Evolutionary conservation across 1,139 yeast genomes (phyloP), one percentile per base, ranked within the genome.

Genomic region (Kazachstania sp.): DNA sequence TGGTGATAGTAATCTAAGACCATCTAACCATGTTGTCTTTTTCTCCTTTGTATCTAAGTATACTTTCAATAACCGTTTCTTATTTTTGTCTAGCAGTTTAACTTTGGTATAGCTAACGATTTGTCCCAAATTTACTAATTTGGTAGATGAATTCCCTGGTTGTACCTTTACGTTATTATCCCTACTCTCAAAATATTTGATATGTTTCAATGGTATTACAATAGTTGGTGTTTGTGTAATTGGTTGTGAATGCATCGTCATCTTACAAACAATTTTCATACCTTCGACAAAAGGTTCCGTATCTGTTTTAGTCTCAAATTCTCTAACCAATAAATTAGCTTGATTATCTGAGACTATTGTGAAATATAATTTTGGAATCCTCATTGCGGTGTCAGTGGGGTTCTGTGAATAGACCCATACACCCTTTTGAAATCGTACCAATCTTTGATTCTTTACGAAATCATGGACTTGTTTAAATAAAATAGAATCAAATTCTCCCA

Each of bases 1-100:
- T 11, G 58, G 53, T 31, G 71, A 67, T 54, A 84, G 69, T 74
- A 86, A 71, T 61, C 78, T 79, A 49, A 86, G 65, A 1, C 95
- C 95, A 65, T 86, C 95, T 41, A 83, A 71, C 94, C 95, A 86
- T 12, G 82, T 79, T 49, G 77, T 78, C 45, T 84, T 80, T 50
- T 79, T 75, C 45, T 83, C 87, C 51, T 78, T 76, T 5, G 88
- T 82, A 53, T 85, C 92, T 7, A 86, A 77, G 63, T 75, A 85
- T 57, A 86, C 83, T 23, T 73, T 66, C 49, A 86, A 71, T 15
- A 79, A 54, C 20, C 63, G 60, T 47, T 72, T 70, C 37, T 66
- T 64, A 38, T 67, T 66, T 39, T 71, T 69, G 34, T 77, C 79
- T 7, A 72, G 50, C 20, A 81, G 61, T 1, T 75, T 68, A 48